Evolutionary conservation across 768 basidiomycete species (phyloP).

Genomic region (Galerina marginata): DNA sequence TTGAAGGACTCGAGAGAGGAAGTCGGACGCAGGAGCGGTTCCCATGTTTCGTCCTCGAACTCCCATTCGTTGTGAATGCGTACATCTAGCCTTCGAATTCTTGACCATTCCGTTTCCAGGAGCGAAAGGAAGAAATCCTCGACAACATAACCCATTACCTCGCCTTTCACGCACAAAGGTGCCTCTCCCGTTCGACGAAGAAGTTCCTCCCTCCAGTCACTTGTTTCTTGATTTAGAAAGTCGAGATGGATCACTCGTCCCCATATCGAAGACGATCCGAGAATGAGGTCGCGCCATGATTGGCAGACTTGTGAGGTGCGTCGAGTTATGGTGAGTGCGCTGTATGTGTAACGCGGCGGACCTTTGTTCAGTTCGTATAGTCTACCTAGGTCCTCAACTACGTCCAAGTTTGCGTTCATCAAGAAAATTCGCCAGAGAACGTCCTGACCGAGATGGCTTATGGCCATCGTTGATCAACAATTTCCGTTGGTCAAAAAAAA

Average conservation of each 20-base stretch:
- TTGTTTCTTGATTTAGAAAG: no score
- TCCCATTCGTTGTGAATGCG: background rate
- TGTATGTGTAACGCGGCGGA: no score
- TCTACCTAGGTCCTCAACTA: no score
- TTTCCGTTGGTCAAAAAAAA: no score
- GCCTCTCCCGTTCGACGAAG: no score
- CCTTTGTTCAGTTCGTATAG: no score
- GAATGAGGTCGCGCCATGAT: background rate
- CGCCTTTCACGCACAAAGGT: conserved; percentile 5
- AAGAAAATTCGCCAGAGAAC: no score
- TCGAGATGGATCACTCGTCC: background rate
- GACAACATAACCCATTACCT: background rate
- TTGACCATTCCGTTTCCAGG: conserved; percentile 1
- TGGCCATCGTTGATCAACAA: no score
- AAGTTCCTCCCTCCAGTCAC: no score
- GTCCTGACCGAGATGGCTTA: no score
- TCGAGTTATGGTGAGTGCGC: no score
- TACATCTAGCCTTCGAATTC: conserved; percentile 1
- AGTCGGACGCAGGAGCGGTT: background rate
- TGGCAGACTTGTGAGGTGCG: background rate
- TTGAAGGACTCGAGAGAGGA: conserved; percentile 6
- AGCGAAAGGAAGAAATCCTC: conserved; percentile 9
- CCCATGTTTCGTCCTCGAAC: conserved; percentile 1
- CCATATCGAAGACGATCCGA: background rate
- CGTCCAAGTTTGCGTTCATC: no score